Conservation (phyloP, 768 basidiomycete genomes). For the Mrakia hoshinonis region DNA sequence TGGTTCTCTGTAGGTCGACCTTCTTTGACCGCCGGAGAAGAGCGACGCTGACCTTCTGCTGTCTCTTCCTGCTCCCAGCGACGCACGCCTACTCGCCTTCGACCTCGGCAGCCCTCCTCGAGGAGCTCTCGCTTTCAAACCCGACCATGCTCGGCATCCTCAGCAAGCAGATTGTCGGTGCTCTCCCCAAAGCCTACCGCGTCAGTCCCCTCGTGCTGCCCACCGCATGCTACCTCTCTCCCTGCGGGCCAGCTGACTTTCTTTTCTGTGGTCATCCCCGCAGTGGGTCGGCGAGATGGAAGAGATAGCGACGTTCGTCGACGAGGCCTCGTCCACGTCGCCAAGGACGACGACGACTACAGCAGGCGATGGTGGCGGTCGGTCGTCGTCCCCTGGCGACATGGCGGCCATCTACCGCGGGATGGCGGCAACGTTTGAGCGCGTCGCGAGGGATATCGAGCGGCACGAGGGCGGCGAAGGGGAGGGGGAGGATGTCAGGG, state of each 20-base stretch:
- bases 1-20: not conserved
- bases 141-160: not conserved
- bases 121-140: not conserved
- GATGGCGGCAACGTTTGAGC: not conserved
- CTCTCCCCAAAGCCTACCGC: not conserved
- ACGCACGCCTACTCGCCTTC: not conserved
- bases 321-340: too few relatives aligned
- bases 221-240: not conserved
- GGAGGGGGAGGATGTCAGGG: not conserved
- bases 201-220: not conserved
- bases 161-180: not conserved
- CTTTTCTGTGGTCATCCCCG: not conserved
- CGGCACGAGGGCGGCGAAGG: not conserved
- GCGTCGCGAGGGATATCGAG: not conserved
- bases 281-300: conserved; percentile 10
- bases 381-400: not conserved
- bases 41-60: not conserved
- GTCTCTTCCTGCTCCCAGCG: not conserved
- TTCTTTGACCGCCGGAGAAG: not conserved
- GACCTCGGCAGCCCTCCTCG: not conserved
- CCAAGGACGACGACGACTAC: too few relatives aligned
- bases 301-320: conserved; percentile 1
- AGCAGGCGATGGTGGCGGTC: not conserved
- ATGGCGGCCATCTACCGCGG: not conserved
- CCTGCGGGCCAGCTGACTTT: not conserved